Conservation (phyloP, 179 eudicot genomes). For the Corrigiola litoralis region DNA sequence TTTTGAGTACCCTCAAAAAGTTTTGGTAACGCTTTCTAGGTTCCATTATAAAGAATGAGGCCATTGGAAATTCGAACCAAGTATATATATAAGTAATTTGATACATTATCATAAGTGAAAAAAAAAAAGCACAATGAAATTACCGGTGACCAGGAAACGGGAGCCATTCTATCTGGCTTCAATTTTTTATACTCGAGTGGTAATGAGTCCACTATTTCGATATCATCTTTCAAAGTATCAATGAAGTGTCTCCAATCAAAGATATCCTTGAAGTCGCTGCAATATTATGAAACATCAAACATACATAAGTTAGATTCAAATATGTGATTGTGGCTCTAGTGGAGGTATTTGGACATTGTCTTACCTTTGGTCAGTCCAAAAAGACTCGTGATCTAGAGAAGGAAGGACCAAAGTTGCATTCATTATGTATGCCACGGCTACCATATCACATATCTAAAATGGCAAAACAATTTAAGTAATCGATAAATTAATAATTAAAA, state of each 20-base stretch:
- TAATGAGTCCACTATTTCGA: slow-evolving; percentile 59
- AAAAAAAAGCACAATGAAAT: neutral
- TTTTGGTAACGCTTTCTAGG: too few relatives aligned
- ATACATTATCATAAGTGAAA: neutral
- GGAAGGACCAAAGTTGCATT: slow-evolving; percentile 90
- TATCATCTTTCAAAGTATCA: slow-evolving; percentile 46
- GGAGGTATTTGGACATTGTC: too few relatives aligned
- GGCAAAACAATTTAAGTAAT: neutral
- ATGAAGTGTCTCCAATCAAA: slow-evolving; percentile 79
- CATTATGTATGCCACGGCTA: slow-evolving; percentile 70
- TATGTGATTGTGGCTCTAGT: neutral
- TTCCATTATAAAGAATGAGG: too few relatives aligned
- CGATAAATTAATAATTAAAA: too few relatives aligned
- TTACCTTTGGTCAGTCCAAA: slow-evolving; percentile 90
- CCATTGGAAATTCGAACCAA: too few relatives aligned
- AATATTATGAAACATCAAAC: neutral
- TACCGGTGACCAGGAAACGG: slow-evolving; percentile 87
- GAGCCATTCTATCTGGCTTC: slow-evolving; percentile 52
- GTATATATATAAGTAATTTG: too few relatives aligned
- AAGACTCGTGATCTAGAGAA: slow-evolving; percentile 75
- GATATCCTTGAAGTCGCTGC: slow-evolving; percentile 76
- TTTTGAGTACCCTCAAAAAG: too few relatives aligned
- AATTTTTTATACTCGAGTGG: slow-evolving; percentile 41
- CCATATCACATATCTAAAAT: slow-evolving; percentile 81
- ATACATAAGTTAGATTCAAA: neutral